phyloP scores from a whole-genome alignment of 192 early-diverging fungal genomes.

The Polychytrium aggregatum region DNA sequence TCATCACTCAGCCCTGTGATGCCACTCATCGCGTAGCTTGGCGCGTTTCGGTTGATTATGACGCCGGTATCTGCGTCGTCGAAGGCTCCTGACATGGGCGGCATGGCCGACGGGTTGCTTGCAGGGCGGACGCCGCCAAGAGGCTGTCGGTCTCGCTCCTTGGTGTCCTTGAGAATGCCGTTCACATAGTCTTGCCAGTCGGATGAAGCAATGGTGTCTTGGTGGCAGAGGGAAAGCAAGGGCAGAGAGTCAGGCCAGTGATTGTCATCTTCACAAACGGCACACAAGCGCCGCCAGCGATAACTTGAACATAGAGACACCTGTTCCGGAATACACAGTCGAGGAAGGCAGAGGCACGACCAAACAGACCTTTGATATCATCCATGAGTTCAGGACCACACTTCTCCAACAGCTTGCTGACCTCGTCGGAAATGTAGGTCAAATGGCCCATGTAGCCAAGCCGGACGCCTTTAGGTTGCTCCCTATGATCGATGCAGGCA shows the following conservation, averaged over 20 bases:
- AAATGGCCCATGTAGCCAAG: conserved; percentile 98
- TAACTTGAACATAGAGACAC: not conserved
- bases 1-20: not conserved
- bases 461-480: conserved; percentile 76
- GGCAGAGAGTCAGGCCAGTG: not conserved
- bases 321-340: not conserved
- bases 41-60: conserved; percentile 3
- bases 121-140: conserved; percentile 37
- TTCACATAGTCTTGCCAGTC: conserved; percentile 44
- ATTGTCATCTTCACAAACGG: not conserved
- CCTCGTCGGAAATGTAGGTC: conserved; percentile 94
- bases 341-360: not conserved
- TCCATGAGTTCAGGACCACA: conserved; percentile 32
- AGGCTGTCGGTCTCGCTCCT: conserved; percentile 40
- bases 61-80: conserved; percentile 25
- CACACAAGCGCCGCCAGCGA: not conserved
- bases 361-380: conserved; percentile 26
- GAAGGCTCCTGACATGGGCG: conserved; percentile 10
- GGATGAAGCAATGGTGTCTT: conserved; percentile 28
- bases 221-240: not conserved
- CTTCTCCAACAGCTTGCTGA: conserved; percentile 78
- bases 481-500: no score
- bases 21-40: not conserved
- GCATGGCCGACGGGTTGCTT: conserved; percentile 7
- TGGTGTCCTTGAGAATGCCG: conserved; percentile 34